Conservation (phyloP, 1,284 basidiomycete species). For the Cystobasidium slooffiae region DNA sequence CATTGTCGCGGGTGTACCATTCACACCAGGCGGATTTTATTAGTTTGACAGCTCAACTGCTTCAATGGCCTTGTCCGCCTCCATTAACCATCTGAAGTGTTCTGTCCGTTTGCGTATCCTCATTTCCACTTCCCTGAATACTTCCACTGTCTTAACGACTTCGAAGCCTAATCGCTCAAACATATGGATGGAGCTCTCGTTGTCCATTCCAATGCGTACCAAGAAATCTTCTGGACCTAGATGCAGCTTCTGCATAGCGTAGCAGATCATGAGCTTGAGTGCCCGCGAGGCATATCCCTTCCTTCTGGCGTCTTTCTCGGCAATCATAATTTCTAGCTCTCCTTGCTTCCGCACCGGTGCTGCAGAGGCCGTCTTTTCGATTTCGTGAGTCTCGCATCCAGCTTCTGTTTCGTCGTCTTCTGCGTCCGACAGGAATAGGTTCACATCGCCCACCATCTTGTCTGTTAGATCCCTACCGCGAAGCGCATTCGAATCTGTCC, state of each 20-base stretch:
- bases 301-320: slow-evolving; percentile 63
- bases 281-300: slow-evolving; percentile 63
- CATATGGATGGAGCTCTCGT: slow-evolving; percentile 28
- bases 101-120: not conserved
- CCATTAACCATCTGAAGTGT: slow-evolving; percentile 22
- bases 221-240: slow-evolving; percentile 25
- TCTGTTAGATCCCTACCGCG: slow-evolving; percentile 54
- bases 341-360: slow-evolving; percentile 55
- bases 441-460: slow-evolving; percentile 89
- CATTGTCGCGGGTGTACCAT: not conserved
- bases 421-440: slow-evolving; percentile 74
- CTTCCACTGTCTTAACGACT: not conserved
- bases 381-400: slow-evolving; percentile 57
- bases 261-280: slow-evolving; percentile 49
- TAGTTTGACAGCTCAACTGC: not conserved
- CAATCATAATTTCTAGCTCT: slow-evolving; percentile 83
- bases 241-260: slow-evolving; percentile 19
- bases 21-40: not conserved
- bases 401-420: slow-evolving; percentile 53
- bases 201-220: slow-evolving; percentile 26
- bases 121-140: slow-evolving; percentile 37
- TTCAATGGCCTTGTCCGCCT: not conserved
- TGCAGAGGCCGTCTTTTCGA: not conserved
- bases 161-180: slow-evolving; percentile 33
- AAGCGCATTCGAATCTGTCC: slow-evolving; percentile 49